Evolutionary conservation across 2,329 filamentous ascomycete genomes (phyloP), one percentile per base, ranked within the genome.

Genomic region (Trichoderma sp.): DNA sequence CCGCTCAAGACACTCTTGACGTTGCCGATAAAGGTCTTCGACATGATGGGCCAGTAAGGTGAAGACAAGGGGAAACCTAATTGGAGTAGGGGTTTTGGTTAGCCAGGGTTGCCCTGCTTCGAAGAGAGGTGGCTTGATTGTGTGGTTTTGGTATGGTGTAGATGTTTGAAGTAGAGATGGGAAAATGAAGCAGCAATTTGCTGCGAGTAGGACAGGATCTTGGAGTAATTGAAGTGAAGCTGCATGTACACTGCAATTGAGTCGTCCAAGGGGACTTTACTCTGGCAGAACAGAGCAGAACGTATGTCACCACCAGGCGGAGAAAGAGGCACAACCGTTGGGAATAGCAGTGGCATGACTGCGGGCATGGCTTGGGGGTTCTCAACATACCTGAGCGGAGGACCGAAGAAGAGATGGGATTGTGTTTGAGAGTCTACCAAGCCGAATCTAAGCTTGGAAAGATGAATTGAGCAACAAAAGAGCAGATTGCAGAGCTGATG

Each of bases 1-100:
- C 96, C 96, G 77, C 94, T 97, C 77, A 96, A 84, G 74, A 97
- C 93, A 79, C 91, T 93, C 86, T 99, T 99, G 81, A 98, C 94
- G 76, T 90, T 91, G 78, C 90, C 88, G 79, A 89, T 80, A 75
- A 87, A 87, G 66, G 81, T 80, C 79, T 85, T 86, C 69, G 80
- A 82, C 84, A 86, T 84, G 76, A 68, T 81, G 76, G 59, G 69
- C 69, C 69, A 37, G 59, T 49, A 59, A 39, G 39, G 46, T 52
- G 55, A 46, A 51, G 39, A 61, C 66, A 54, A 56, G 61, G 66
- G 60, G 54, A 58, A 52, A 63, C 68, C 68, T 69, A 37, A 32
- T 66, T 56, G 46, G 37, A 16, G 37, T 10, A 26, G 37, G 8
- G 16, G 2, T 34, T 34, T 54, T 26, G 5, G 16, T 66, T 66